These are phyloP conservation scores for Clarireedia paspali DNA, from an alignment of 2,329 filamentous ascomycete species.

Conservation along the genomic window DNA sequence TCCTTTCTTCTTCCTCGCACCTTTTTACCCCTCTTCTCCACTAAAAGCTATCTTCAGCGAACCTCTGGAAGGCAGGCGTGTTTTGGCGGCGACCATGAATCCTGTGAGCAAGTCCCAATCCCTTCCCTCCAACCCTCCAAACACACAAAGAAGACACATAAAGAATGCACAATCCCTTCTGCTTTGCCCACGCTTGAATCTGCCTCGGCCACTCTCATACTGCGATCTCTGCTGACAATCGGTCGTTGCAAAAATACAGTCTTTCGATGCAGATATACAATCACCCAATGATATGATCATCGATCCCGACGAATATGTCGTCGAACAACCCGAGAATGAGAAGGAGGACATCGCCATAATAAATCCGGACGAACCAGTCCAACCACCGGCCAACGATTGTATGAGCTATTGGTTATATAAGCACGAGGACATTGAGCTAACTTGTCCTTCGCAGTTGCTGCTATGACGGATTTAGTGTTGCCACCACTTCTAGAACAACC, in stretches of 20 bases:
- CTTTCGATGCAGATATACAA: slow-evolving; percentile 22
- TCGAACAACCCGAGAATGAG: slow-evolving; percentile 27
- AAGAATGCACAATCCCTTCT: background rate
- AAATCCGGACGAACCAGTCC: slow-evolving; percentile 28
- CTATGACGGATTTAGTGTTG: slow-evolving; percentile 76
- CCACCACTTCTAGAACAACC: slow-evolving; percentile 67
- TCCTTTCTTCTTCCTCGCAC: background rate
- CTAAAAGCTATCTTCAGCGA: background rate
- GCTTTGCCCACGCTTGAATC: background rate
- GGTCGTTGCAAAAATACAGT: slow-evolving; percentile 13
- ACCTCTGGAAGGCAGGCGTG: background rate
- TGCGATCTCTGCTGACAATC: background rate
- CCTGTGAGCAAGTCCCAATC: slow-evolving; percentile 10
- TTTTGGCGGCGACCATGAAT: slow-evolving; percentile 9
- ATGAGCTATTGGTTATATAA: slow-evolving; percentile 12
- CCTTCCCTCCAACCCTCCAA: background rate
- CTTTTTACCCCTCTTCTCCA: background rate
- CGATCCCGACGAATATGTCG: slow-evolving; percentile 26
- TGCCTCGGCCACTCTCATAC: background rate
- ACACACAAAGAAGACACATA: background rate
- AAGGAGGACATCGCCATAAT: slow-evolving; percentile 35
- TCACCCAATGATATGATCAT: slow-evolving; percentile 29
- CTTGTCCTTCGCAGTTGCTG: slow-evolving; percentile 51
- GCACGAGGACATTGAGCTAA: slow-evolving; percentile 14
- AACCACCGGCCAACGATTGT: slow-evolving; percentile 32